Evolutionary conservation across 2,329 filamentous ascomycete species (phyloP), one percentile per base, ranked within the genome.

Genomic region (Canariomyces notabilis): DNA sequence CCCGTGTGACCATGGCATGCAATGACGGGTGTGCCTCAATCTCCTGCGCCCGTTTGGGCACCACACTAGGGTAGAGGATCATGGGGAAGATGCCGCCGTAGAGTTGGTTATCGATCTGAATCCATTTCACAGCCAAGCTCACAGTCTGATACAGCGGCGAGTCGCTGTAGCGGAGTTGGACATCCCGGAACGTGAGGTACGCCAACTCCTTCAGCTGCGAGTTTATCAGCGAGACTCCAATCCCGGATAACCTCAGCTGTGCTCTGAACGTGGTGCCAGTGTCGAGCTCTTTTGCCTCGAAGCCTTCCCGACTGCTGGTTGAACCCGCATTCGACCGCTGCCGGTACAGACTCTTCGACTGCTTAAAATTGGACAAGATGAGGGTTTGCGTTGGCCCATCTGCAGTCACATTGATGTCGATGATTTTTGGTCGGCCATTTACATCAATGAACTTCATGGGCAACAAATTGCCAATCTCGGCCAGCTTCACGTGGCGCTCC

Each of bases 51-150:
- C 89, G 93, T 75, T 97, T 97, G 0, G 93, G 91, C 14, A 98
- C 93, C 8, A 98, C 93, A 67, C 90, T 96, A 5, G 93, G 93
- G 64, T 98, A 98, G 47, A 98, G 75, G 22, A 98, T 82, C 69
- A 98, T 95, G 0, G 93, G 93, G 75, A 98, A 98, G 57, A 98
- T 90, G 20, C 94, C 93, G 21, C 94, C 94, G 60, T 98, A 98
- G 12, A 98, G 79, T 66, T 98, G 93, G 59, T 98, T 98, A 67
- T 98, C 93, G 57, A 98, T 87, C 67, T 98, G 93, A 21, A 98
- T 93, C 94, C 94, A 98, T 66, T 98, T 97, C 63, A 97, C 85
- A 0, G 89, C 87, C 41, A 93, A 74, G 38, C 88, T 91, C 51
- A 96, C 69, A 1, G 89, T 97, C 67, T 98, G 93, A 61, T 95